phyloP scores from a whole-genome alignment of 257 asterid genomes.

The Verbena officinalis region DNA sequence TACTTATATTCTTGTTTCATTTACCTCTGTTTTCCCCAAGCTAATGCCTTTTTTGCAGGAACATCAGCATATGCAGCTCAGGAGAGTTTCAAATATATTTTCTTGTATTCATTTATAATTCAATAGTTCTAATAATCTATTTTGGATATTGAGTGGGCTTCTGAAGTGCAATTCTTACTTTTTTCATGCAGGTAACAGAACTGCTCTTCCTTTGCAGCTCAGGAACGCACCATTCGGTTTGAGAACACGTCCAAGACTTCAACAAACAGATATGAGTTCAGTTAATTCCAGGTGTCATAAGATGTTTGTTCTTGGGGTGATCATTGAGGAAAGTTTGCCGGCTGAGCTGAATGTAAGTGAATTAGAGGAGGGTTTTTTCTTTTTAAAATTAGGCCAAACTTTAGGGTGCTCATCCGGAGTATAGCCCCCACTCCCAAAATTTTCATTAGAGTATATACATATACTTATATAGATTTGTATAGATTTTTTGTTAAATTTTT shows the following conservation, averaged over 20 bases:
- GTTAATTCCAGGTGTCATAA: neutral
- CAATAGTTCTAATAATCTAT: neutral
- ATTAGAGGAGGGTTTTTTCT: too few species aligned
- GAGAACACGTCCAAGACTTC: neutral
- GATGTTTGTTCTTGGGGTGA: too few species aligned
- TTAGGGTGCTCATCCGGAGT: too few species aligned
- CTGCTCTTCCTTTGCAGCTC: conserved; percentile 22
- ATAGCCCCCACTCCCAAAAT: too few species aligned
- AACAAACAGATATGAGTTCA: conserved; percentile 7
- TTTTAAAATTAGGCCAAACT: too few species aligned
- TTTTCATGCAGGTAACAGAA: conserved; percentile 31
- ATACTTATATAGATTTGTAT: too few species aligned
- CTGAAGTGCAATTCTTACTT: neutral
- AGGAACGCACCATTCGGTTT: conserved; percentile 5
- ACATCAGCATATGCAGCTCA: conserved; percentile 41
- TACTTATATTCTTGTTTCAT: conserved; percentile 37
- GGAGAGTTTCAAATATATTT: conserved; percentile 50
- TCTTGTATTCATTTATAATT: conserved; percentile 32
- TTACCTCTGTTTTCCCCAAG: too few species aligned
- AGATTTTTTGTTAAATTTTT: too few species aligned
- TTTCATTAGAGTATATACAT: too few species aligned
- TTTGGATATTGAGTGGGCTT: conserved; percentile 22
- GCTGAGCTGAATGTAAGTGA: too few species aligned
- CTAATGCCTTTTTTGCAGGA: conserved; percentile 72
- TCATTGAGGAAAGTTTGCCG: too few species aligned